A percentile compares a stretch with the other conserved stretches of the same genome.
Evolutionary conservation across 2,329 filamentous ascomycete species (phyloP).

Genomic region (Xylaria sp.): DNA sequence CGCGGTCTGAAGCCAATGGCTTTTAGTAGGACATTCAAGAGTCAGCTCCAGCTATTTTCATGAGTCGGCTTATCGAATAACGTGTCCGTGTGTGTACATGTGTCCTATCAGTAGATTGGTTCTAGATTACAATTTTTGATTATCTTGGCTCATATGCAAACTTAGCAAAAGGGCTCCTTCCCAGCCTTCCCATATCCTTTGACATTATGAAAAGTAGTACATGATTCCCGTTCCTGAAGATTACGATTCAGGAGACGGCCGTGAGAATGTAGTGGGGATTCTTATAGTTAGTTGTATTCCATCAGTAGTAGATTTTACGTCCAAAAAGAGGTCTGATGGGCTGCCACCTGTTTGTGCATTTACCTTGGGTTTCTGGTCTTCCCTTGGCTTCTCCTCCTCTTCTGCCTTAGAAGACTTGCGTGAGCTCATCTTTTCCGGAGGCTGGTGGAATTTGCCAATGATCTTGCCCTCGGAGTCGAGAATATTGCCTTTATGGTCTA

Average conservation of each 20-base stretch:
- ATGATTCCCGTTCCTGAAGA: neutral
- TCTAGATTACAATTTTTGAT: constrained; percentile 3
- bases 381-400: constrained; percentile 39
- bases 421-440: constrained; percentile 37
- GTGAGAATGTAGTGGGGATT: constrained; percentile 66
- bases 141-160: neutral
- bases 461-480: constrained; percentile 58
- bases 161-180: neutral
- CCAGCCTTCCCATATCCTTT: neutral
- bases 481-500: constrained; percentile 60
- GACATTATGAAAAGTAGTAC: neutral
- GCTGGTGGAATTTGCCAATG: constrained; percentile 62
- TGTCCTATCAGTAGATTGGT: neutral
- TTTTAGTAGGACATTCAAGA: neutral
- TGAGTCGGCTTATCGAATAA: neutral
- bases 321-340: constrained; percentile 66
- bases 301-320: constrained; percentile 66
- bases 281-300: constrained; percentile 68
- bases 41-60: neutral
- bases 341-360: constrained; percentile 54
- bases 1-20: neutral
- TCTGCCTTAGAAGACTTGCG: constrained; percentile 23
- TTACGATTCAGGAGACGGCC: constrained; percentile 39
- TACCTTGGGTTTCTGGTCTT: constrained; percentile 46
- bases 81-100: neutral